These are phyloP conservation scores for Ophidiomyces ophidiicola DNA, from an alignment of 2,329 filamentous ascomycete species.

Conservation along the genomic window DNA sequence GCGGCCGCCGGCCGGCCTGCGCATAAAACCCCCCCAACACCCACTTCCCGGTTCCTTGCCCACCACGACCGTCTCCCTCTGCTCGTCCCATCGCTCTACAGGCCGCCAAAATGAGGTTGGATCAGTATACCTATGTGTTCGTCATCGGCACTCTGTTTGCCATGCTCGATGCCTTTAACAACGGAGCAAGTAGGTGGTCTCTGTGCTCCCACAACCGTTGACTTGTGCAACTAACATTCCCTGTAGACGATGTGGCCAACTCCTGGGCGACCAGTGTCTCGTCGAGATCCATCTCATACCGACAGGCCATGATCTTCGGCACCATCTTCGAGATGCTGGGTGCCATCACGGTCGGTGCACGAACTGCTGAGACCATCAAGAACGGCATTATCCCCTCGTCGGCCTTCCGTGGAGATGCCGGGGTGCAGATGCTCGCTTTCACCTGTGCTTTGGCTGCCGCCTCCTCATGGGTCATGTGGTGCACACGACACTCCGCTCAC, in stretches of 20 bases:
- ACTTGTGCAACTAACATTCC: slow-evolving; percentile 9
- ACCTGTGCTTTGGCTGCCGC: slow-evolving; percentile 53
- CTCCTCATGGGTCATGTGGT: slow-evolving; percentile 68
- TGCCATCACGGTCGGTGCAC: slow-evolving; percentile 53
- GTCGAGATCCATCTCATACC: slow-evolving; percentile 60
- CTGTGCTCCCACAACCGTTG: too few species aligned
- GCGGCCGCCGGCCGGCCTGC: too few species aligned
- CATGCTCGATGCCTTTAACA: slow-evolving; percentile 49
- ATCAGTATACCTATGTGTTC: slow-evolving; percentile 59
- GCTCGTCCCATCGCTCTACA: too few species aligned
- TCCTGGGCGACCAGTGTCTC: slow-evolving; percentile 71
- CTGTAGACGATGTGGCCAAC: slow-evolving; percentile 67
- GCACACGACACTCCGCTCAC: slow-evolving; percentile 59
- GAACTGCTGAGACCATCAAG: slow-evolving; percentile 67
- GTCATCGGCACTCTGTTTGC: slow-evolving; percentile 65
- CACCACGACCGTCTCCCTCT: too few species aligned
- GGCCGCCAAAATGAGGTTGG: slow-evolving; percentile 44
- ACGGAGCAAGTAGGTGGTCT: too few species aligned
- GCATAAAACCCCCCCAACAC: too few species aligned
- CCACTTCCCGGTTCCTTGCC: too few species aligned
- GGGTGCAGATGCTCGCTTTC: slow-evolving; percentile 57
- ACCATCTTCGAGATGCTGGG: slow-evolving; percentile 57
- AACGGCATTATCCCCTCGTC: slow-evolving; percentile 56
- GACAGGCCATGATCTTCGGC: slow-evolving; percentile 55
- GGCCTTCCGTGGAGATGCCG: slow-evolving; percentile 49